Evolutionary conservation across 148 eudicot genomes (phyloP), one percentile per base, ranked within the genome.

Genomic region (Salicornia ramosissima): DNA sequence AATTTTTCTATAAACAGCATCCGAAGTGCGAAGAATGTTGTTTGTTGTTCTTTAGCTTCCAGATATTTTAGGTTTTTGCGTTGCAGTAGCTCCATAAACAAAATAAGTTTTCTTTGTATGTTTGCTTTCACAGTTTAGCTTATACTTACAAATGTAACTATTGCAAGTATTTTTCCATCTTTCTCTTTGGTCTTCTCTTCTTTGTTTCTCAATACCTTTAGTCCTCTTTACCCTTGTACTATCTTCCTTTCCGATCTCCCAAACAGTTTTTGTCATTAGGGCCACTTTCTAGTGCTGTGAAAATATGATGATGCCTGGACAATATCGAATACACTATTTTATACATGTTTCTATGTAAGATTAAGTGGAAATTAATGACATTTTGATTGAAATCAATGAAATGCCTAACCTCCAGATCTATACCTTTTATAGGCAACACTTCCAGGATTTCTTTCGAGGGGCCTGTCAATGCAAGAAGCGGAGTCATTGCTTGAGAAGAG

Each of bases 361-460:
- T 10, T 50, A 19, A 26, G 22, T 43, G 2, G 28, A 64, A 30
- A 9, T 47, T 4, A 0, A 12, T 10, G 13, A 55, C 8, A 10
- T 6, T 45, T 24, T 24, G 6, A 15, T 36, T 36, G 8, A 36
- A 36, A 36, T 36, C 4, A 62, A 30, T 62, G 14, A 24, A 30
- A 16, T 10, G 3, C 6, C 71, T 58, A 40, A 71, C 18, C 28
- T 21, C 2, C 24, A 13, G 54, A 5, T 77, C 14, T 13, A 15
- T 16, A 18, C 57, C 13, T 51, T 36, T 21, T 63, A 21, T 63
- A 92, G 93, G 97, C 93, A 8, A 86, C 93, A 54, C 19, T 92
- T 73, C 96, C 89, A 36, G 97, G 97, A 77, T 92, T 92, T 67
- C 65, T 77, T 65, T 83, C 96, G 36, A 92, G 80, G 78, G 93